phyloP scores from a whole-genome alignment of 2,329 filamentous ascomycete genomes.

The Xylaria sp. region DNA sequence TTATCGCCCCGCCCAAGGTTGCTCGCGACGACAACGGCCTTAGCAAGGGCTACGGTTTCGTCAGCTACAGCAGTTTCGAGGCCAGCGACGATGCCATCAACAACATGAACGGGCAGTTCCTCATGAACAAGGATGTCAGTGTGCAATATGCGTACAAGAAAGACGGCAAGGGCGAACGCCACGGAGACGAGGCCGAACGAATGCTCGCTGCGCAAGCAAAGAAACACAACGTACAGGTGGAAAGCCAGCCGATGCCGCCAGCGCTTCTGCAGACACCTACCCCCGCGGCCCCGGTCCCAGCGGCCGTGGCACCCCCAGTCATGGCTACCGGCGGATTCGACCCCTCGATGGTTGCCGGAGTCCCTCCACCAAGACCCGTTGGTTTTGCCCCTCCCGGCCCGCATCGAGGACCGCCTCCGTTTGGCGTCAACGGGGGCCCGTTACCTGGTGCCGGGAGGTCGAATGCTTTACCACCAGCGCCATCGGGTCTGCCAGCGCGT shows the following conservation, averaged over 20 bases:
- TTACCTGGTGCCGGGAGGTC: conserved; percentile 35
- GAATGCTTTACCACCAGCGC: conserved; percentile 57
- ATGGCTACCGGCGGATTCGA: conserved; percentile 35
- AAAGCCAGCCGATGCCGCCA: conserved; percentile 74
- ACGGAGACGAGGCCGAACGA: conserved; percentile 91
- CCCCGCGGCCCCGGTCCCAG: conserved; percentile 31
- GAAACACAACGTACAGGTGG: conserved; percentile 88
- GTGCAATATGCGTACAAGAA: conserved; percentile 99
- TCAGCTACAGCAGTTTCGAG: conserved; percentile 91
- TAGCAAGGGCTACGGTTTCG: conserved; percentile 95
- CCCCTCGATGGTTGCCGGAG: conserved; percentile 36
- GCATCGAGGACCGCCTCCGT: conserved; percentile 37
- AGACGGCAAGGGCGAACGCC: conserved; percentile 94
- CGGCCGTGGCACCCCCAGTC: conserved; percentile 28
- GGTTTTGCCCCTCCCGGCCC: conserved; percentile 36
- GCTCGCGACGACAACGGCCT: conserved; percentile 86
- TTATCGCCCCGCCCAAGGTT: conserved; percentile 85
- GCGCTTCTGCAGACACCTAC: conserved; percentile 61
- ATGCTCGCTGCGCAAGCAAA: conserved; percentile 90
- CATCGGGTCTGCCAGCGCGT: conserved; percentile 62
- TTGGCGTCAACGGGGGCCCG: conserved; percentile 45
- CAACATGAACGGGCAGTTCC: conserved; percentile 94
- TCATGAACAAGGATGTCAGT: conserved; percentile 94
- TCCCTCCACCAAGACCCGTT: conserved; percentile 44
- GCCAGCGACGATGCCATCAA: conserved; percentile 87